Base-by-base conservation (phyloP, 306 rosid genomes). In the Delonix regia region DNA sequence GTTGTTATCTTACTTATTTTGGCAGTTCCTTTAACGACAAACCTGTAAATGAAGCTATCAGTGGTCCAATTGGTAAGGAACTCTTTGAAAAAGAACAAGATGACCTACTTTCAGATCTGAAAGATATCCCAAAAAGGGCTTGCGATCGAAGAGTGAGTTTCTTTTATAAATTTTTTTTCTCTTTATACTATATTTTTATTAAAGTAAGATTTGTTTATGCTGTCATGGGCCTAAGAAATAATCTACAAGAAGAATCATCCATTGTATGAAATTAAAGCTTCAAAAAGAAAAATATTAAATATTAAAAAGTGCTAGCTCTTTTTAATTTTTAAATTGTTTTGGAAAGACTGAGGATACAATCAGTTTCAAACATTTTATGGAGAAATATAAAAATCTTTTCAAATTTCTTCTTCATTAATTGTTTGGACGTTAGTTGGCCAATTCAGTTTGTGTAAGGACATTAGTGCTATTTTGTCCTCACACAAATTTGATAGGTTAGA, bases 21-120 rank as follows among this genome's bases (percentile, higher is more conserved):
- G 19, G 73, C 85, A 95, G 99, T n/a, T 95, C 99, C 16, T 95
- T 95, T 87, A 93, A 91, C n/a, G 99, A 95, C 79, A 88, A 85
- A 80, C 90, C 92, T 16, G 81, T 86, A 69, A 84, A 82, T 68
- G 86, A 81, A 65, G 85, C 80, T 76, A 77, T 81, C 0, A 60
- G 74, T 8, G 96, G 96, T 84, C 92, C 89, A 21, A 81, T 95
- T 56, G 99, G 98, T 36, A 87, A 83, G 80, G 98, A 95, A 67
- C 94, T 95, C 56, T 95, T 95, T n/a, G 92, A 86, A 51, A 95
- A 78, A 76, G 99, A 95, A 86, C 99, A 95, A 51, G 96, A 93
- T 10, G 91, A 93, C 72, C 99, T 95, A 87, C 98, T 95, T 61
- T 64, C 86, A 63, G 99, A 90, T 86, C 82, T 95, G 13, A 95